Percentiles rank a stretch among this genome's conserved stretches.
Evolutionary conservation across 2,329 filamentous ascomycete species (phyloP).

Genomic region (Beauveria caledonica): DNA sequence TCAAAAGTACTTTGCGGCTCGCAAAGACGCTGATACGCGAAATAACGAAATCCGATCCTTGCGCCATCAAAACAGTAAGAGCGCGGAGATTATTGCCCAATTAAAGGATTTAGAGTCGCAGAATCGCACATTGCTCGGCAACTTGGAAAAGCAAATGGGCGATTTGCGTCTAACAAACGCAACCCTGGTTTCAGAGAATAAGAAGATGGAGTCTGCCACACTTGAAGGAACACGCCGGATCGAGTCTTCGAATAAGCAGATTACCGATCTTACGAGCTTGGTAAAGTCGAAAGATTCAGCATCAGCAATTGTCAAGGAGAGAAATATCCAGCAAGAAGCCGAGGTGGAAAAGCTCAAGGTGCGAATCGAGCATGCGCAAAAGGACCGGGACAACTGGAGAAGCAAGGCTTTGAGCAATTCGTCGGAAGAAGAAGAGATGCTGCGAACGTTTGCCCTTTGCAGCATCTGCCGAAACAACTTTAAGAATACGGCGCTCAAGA

Average conservation of each 20-base stretch:
- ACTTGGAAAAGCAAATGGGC: constrained; percentile 82
- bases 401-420: constrained; percentile 73
- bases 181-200: constrained; percentile 63
- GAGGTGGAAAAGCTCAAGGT: constrained; percentile 76
- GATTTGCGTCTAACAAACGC: constrained; percentile 74
- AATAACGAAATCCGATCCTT: constrained; percentile 72
- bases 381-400: constrained; percentile 81
- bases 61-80: constrained; percentile 77
- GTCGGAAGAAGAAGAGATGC: constrained; percentile 73
- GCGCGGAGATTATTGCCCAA: constrained; percentile 85
- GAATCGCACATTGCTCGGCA: constrained; percentile 66
- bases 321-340: constrained; percentile 55
- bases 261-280: constrained; percentile 65
- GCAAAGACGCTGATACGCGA: constrained; percentile 85
- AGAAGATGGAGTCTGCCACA: constrained; percentile 63
- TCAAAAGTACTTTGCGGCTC: constrained; percentile 93
- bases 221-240: constrained; percentile 61
- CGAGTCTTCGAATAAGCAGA: constrained; percentile 67
- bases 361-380: constrained; percentile 68
- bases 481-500: constrained; percentile 89
- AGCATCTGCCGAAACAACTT: constrained; percentile 88
- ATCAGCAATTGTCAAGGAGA: constrained; percentile 42
- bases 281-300: constrained; percentile 68
- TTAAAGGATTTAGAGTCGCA: constrained; percentile 83
- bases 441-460: constrained; percentile 62